A percentile compares a stretch with the other conserved stretches of the same genome.
These are phyloP conservation scores for Somion occarium DNA, from an alignment of 1,284 basidiomycete species.

Conservation along the genomic window DNA sequence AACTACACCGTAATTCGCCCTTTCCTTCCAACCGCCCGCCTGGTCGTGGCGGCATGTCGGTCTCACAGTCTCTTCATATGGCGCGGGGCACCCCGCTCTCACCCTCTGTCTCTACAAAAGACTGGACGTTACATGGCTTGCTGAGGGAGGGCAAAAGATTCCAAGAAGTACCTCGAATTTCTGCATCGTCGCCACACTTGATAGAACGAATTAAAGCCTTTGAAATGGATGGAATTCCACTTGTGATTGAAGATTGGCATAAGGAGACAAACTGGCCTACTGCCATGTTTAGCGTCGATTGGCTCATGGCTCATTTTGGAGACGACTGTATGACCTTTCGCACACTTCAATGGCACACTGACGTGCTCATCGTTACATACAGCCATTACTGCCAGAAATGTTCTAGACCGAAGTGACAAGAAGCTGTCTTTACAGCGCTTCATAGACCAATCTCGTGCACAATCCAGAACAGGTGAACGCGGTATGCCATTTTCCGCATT, in stretches of 20 bases:
- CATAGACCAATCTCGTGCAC: slow-evolving; percentile 34
- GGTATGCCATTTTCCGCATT: slow-evolving; percentile 11
- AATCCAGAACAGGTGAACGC: slow-evolving; percentile 7
- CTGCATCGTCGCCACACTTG: slow-evolving; percentile 20
- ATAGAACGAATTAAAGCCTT: slow-evolving; percentile 33
- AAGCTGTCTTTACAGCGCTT: slow-evolving; percentile 41
- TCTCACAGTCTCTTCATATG: neutral
- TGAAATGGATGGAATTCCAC: slow-evolving; percentile 48
- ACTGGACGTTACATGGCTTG: slow-evolving; percentile 47
- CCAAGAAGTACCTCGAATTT: slow-evolving; percentile 37
- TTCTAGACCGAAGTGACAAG: slow-evolving; percentile 44
- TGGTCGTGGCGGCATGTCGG: neutral
- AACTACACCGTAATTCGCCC: neutral
- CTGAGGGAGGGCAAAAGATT: slow-evolving; percentile 36
- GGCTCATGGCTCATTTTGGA: slow-evolving; percentile 34
- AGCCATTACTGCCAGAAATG: slow-evolving; percentile 53
- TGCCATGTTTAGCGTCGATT: slow-evolving; percentile 48
- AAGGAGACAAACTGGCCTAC: slow-evolving; percentile 46
- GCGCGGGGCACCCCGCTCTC: neutral
- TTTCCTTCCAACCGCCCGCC: neutral
- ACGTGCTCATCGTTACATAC: neutral
- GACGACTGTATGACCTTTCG: slow-evolving; percentile 26
- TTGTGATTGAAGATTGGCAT: slow-evolving; percentile 60
- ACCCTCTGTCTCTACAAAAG: slow-evolving; percentile 35
- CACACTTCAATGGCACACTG: neutral